Base-by-base conservation (phyloP, 2,329 filamentous ascomycete genomes). In the Neoascochyta sp. region DNA sequence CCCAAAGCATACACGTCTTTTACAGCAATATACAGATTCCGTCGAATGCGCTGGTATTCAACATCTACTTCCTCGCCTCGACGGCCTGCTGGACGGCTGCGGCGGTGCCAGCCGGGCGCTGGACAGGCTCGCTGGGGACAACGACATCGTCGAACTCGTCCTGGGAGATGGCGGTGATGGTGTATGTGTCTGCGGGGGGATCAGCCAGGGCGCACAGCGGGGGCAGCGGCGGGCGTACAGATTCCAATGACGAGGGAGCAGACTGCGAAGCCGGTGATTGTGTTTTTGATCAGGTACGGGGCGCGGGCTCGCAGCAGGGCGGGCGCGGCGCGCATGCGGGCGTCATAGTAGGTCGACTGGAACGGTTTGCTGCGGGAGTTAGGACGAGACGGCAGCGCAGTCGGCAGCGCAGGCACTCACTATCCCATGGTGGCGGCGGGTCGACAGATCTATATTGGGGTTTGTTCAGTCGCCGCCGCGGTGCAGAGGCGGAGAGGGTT, bases 141-240 rank as follows among this genome's bases (percentile, higher is more conserved):
- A 87, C 81, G 51, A 96, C 89, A 60, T 98, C 92, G 35, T 89
- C 86, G 68, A 98, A 98, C 47, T 95, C 86, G 64, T 96, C 92
- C 66, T 96, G 92, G 23, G 90, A 87, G 57, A 98, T 85, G 32
- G 86, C 87, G 46, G 73, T 77, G 59, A 98, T 83, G 22, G 81
- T 86, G 62, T 77, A 85, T 32, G 74, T 67, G 57, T 85, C 81
- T 84, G 27, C 7, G 6, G 8, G 21, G 7, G 3, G 34, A n/a
- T 57, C 3, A 53, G 54, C 28, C 23, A 3, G 16, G 8, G 27
- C 9, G 8, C 15, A 20, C 5, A 17, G 9, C 12, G 20, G 11
- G 13, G 3, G 8, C 3, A 7, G 13, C 4, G 17, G 17, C 7
- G 13, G 11, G 11, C 39, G 14, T 78, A 98, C 92, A 98, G 50